Evolutionary conservation across 345 rosid genomes (phyloP), one percentile per base, ranked within the genome.

Genomic region (Gossypium bickii): DNA sequence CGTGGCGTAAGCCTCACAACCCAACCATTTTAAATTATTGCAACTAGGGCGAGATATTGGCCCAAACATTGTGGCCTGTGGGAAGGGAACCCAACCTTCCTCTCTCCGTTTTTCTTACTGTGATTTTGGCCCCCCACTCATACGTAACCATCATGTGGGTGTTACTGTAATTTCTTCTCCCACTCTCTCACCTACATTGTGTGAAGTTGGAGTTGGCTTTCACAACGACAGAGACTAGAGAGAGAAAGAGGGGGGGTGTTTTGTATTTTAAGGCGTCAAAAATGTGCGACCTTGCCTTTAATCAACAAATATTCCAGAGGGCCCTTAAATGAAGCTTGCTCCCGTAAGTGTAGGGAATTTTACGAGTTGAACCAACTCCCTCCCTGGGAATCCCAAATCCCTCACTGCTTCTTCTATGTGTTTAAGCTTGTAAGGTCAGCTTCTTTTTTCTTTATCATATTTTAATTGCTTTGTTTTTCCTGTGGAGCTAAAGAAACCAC

Each of bases 1-100:
- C 79, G 77, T 74, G 78, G 77, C 85, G 53, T 55, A n/a, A 55
- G 24, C 59, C 24, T 55, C 18, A 55, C 59, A 18, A n/a, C 8
- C 57, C 20, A 34, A 5, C 41, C 41, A 34, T 34, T 34, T 34
- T 34, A 34, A 34, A 34, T 34, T 1, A 34, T 34, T 34, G 41
- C 41, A 34, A 34, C 41, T 34, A 7, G 41, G 41, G 41, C 41
- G 41, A 34, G 57, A 52, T 52, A 0, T 52, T 52, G 57, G 57
- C 9, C 57, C 57, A 52, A 52, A 52, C 57, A 52, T 16, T 5
- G 57, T 20, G 20, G 20, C 20, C 20, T 20, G 20, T 52, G 57
- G 20, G n/a, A 52, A 34, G 38, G 38, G 38, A 34, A 34, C 38
- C 38, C 38, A 34, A 34, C 41, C 41, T 34, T 5, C 41, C 41